phyloP scores from a whole-genome alignment of 768 basidiomycete species.

The Lentinula sp. region DNA sequence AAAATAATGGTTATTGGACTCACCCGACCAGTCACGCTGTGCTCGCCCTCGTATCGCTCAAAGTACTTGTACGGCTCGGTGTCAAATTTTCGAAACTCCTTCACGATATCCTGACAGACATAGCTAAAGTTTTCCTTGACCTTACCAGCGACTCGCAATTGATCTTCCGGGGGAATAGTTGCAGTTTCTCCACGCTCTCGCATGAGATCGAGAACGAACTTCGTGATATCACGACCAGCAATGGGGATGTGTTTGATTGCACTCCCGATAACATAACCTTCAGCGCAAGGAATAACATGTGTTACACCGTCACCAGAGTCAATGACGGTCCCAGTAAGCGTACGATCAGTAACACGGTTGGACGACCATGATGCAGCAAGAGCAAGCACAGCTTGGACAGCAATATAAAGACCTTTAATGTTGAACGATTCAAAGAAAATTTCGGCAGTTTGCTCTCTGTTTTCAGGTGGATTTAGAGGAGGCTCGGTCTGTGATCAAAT shows the following conservation, averaged over 20 bases:
- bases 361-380: conserved; percentile 98
- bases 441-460: conserved; percentile 97
- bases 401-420: conserved; percentile 97
- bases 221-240: conserved; percentile 94
- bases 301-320: conserved; percentile 99
- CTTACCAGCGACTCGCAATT: conserved; percentile 82
- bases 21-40: conserved; percentile 88
- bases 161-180: conserved; percentile 92
- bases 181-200: conserved; percentile 92
- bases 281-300: conserved; percentile 93
- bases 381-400: conserved; percentile 96
- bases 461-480: conserved; percentile 96
- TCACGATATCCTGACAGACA: conserved; percentile 97
- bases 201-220: conserved; percentile 93
- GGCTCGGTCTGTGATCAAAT: conserved; percentile 81
- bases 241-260: conserved; percentile 99
- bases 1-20: conserved; percentile 15
- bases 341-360: conserved; percentile 82
- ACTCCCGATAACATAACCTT: conserved; percentile 98
- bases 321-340: conserved; percentile 94
- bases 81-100: conserved; percentile 98
- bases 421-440: conserved; percentile 99
- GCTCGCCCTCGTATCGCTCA: conserved; percentile 88
- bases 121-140: conserved; percentile 99
- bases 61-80: conserved; percentile 94